Conservation (phyloP, 2,329 filamentous ascomycete species). For the Monosporascus sp. region DNA sequence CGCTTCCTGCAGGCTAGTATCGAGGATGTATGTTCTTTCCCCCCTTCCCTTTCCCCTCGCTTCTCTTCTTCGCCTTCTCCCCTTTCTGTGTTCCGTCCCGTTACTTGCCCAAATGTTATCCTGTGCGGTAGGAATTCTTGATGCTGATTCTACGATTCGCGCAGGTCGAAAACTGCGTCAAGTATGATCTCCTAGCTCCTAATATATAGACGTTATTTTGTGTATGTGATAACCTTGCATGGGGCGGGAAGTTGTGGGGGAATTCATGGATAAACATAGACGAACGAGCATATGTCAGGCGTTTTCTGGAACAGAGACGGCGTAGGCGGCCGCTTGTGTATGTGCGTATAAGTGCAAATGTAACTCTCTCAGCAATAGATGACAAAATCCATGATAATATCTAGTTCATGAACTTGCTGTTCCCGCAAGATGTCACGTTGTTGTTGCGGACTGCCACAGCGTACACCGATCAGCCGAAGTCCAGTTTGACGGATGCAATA, state of each 20-base stretch:
- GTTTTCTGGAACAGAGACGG: not conserved
- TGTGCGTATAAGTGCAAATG: not conserved
- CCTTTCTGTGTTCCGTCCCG: not conserved
- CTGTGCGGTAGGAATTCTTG: not conserved
- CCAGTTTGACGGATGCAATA: too few species aligned
- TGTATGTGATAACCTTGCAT: not conserved
- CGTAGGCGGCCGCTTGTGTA: not conserved
- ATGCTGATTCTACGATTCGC: not conserved
- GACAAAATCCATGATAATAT: too few species aligned
- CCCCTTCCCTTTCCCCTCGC: conserved; percentile 3
- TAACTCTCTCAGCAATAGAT: not conserved
- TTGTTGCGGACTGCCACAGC: too few species aligned
- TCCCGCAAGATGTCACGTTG: not conserved
- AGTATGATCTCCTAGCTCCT: conserved; percentile 81
- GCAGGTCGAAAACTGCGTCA: conserved; percentile 81
- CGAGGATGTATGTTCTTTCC: conserved; percentile 62
- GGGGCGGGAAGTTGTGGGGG: not conserved
- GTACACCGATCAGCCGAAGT: too few species aligned
- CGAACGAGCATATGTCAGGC: not conserved
- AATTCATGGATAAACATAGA: not conserved
- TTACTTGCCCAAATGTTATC: not conserved
- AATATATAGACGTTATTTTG: conserved; percentile 59
- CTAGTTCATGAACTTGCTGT: too few species aligned
- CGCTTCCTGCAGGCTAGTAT: conserved; percentile 86
- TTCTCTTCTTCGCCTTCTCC: not conserved